Evolutionary conservation across 2,329 filamentous ascomycete genomes (phyloP), one percentile per base, ranked within the genome.

Genomic region (Tolypocladium guangdongense): DNA sequence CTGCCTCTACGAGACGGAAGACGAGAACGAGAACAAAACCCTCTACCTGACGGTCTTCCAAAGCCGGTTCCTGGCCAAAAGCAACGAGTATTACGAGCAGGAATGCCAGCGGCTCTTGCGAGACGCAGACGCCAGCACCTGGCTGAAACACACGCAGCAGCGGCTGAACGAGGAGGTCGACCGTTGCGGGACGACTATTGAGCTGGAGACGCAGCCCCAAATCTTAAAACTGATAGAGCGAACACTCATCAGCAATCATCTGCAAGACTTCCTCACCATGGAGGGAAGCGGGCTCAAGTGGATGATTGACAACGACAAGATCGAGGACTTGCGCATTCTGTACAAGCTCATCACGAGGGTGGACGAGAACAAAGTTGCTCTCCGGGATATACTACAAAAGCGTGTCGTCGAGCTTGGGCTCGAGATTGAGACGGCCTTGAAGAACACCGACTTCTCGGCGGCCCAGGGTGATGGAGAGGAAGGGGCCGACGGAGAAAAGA

Each of bases 221-320:
- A 88, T 96, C 24, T 79, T 83, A 24, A 72, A 75, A 5, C 86
- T 96, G 0, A 81, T 99, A 2, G 90, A 97, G 58, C 73, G 86
- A 37, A 83, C 92, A 66, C 73, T 99, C 51, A 91, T 99, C 49
- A 75, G 77, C 43, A 79, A 82, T 46, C 88, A 93, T 59, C 81
- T 97, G 54, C 75, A 81, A 24, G 90, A 95, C 18, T 86, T 99
- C 52, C 78, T 97, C 56, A 82, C 84, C 49, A 83, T 96, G 70
- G 90, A 96, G 61, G 81, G 81, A 7, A 96, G 86, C 57, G 93
- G 93, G 0, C 78, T 96, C 43, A 83, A 81, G 58, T 84, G 84
- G 64, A 97, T 99, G 92, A 83, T 97, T 50, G 88, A 96, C 67
- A 91, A 96, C 62, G 87, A 96, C 68, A 83, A 86, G 58, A 63